Base-by-base conservation (phyloP, 225 moss, liverwort and hornwort genomes). In the Polytrichum commune region DNA sequence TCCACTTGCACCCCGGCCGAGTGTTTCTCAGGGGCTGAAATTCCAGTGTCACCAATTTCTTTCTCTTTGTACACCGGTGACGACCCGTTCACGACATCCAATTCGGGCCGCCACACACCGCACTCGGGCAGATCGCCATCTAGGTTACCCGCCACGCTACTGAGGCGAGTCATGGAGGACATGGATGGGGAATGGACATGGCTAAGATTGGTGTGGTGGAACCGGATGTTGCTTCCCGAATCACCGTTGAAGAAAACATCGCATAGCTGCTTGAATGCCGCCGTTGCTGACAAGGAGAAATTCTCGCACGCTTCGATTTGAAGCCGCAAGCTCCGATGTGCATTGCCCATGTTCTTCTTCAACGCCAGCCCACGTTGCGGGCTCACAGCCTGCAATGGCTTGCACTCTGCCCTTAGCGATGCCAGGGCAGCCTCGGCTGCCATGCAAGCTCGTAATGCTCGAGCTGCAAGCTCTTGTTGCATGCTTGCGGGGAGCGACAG, bases 351-450 rank as follows among this genome's bases (percentile, higher is more conserved):
- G 19, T 73, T 78, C 28, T 69, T 79, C 54, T 64, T 74, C 63
- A 77, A 65, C 23, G 69, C 72, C 26, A 69, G 68, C 19, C 62
- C 77, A 20, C 60, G 55, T 35, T 71, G 71, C 18, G 62, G 68
- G 35, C 74, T 73, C 22, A 75, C 68, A 1, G 70, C 73, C 60
- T 83, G 82, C 57, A 82, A 72, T 58, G 86, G 82, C 58, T 76
- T 72, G 79, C 82, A 86, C 67, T 86, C 82, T 32, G 86, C 86
- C 8, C 86, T 75, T 10, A 83, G 83, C 58, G 86, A 86, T 54
- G 86, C 80, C 80, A 86, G 57, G 53, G 83, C 86, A 38, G 86
- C 83, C 67, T 85, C 85, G 53, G 85, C 81, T 23, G 85, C 85
- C 67, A 85, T 78, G 78, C 85, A 85, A 46, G 84, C 84, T 33